Conservation (phyloP, 2,329 filamentous ascomycete species). For the Ophiostoma ips region DNA sequence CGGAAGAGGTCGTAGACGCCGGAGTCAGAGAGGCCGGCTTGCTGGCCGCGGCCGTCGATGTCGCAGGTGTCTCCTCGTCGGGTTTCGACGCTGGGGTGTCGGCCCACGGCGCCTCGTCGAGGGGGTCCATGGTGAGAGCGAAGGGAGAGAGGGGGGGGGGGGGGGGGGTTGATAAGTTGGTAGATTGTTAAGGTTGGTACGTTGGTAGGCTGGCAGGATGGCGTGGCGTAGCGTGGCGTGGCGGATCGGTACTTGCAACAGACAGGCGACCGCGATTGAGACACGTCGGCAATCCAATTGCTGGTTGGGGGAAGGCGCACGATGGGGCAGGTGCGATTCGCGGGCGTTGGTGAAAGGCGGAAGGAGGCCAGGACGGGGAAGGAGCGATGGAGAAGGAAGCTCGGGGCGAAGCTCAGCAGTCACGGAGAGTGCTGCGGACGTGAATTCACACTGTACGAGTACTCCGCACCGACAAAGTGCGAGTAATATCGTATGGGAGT, state of each 20-base stretch:
- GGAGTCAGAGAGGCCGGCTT: slow-evolving; percentile 15
- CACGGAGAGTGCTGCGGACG: not conserved
- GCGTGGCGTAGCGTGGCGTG: not conserved
- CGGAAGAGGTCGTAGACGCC: slow-evolving; percentile 17
- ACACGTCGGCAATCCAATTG: too few relatives aligned
- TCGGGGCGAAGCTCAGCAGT: not conserved
- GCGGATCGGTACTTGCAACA: too few relatives aligned
- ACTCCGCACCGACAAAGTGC: too few relatives aligned
- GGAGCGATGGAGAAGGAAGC: not conserved
- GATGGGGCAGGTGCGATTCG: not conserved
- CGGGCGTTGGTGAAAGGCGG: not conserved
- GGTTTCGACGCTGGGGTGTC: slow-evolving; percentile 23
- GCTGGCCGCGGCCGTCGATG: slow-evolving; percentile 19
- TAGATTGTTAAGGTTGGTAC: too few relatives aligned
- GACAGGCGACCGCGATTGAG: too few relatives aligned
- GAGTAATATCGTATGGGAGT: too few relatives aligned
- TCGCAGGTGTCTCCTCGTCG: slow-evolving; percentile 14
- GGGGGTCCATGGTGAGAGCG: slow-evolving; percentile 30
- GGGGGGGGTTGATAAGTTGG: not conserved
- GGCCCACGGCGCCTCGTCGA: slow-evolving; percentile 41
- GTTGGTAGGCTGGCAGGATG: not conserved
- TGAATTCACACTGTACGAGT: not conserved
- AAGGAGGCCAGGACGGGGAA: not conserved
- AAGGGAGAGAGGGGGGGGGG: too few relatives aligned
- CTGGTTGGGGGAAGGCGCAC: not conserved